These are phyloP conservation scores for Brassica balearica DNA, from an alignment of 441 rosid species.

Conservation along the genomic window DNA sequence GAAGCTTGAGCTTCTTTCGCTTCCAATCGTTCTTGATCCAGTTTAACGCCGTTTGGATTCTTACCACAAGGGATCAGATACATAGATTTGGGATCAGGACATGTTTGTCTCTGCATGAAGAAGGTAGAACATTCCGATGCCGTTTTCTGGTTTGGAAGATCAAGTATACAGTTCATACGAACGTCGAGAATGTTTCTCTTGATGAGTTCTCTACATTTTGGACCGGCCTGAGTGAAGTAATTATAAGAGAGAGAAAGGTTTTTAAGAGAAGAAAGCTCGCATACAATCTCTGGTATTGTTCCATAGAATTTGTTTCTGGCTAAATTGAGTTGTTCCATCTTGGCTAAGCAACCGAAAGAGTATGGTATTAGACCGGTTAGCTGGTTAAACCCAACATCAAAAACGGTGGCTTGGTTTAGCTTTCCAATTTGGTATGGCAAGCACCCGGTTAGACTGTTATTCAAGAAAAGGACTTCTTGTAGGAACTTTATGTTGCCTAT, in stretches of 20 bases:
- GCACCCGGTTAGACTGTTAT: conserved; percentile 74
- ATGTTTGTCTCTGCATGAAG: conserved; percentile 55
- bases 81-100: conserved; percentile 60
- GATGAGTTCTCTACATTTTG: conserved; percentile 61
- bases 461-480: conserved; percentile 69
- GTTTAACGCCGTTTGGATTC: conserved; percentile 21
- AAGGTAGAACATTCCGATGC: conserved; percentile 62
- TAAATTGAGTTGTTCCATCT: conserved; percentile 70
- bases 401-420: conserved; percentile 56
- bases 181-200: conserved; percentile 63
- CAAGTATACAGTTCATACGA: conserved; percentile 73
- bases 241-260: conserved; percentile 69
- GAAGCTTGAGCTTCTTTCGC: conserved; percentile 16
- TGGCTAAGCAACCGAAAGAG: conserved; percentile 66
- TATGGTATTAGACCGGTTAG: conserved; percentile 68
- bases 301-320: conserved; percentile 70
- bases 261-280: conserved; percentile 57
- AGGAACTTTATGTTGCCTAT: conserved; percentile 57
- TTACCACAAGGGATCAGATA: conserved; percentile 58
- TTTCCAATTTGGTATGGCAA: conserved; percentile 78
- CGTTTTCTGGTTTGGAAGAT: conserved; percentile 70
- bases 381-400: conserved; percentile 62
- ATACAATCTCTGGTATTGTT: conserved; percentile 69
- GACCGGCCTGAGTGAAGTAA: conserved; percentile 68
- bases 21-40: conserved; percentile 27